These are phyloP conservation scores for Anthostomella pinea DNA, from an alignment of 2,329 filamentous ascomycete species.

Conservation along the genomic window DNA sequence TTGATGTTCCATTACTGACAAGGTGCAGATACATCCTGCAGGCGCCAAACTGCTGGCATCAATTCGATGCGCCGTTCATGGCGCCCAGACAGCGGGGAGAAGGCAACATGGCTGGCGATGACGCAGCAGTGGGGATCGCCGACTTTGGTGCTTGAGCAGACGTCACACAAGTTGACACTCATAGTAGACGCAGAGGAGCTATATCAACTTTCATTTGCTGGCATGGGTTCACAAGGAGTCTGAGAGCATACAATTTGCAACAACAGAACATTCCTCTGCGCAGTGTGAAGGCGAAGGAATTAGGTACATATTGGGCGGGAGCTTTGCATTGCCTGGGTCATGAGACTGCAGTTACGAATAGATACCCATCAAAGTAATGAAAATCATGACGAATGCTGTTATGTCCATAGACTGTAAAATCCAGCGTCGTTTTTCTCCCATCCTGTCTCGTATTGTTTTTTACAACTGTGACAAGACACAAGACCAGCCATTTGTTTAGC, in stretches of 20 bases:
- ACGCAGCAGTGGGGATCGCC: constrained; percentile 10
- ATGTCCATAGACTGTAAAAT: no score
- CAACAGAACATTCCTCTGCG: not conserved
- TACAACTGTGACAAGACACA: no score
- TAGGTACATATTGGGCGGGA: no score
- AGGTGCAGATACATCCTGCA: constrained; percentile 63
- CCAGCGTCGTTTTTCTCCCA: no score
- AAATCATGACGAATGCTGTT: not conserved
- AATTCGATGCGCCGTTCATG: constrained; percentile 47
- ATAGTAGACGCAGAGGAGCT: not conserved
- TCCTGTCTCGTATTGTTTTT: no score
- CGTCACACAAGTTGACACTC: not conserved
- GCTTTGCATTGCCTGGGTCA: no score
- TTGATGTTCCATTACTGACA: constrained; percentile 11
- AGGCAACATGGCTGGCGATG: constrained; percentile 18
- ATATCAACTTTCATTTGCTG: no score
- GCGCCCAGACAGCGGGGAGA: constrained; percentile 24
- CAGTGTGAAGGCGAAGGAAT: no score
- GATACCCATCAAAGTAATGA: constrained; percentile 1
- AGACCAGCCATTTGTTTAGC: no score
- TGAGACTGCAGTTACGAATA: no score
- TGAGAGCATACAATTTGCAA: no score
- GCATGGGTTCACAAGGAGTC: no score
- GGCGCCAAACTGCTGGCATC: constrained; percentile 73
- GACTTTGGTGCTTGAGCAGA: constrained; percentile 1